Evolutionary conservation across 768 basidiomycete species (phyloP).

Genomic region (Naganishia vaughanmartiniae): DNA sequence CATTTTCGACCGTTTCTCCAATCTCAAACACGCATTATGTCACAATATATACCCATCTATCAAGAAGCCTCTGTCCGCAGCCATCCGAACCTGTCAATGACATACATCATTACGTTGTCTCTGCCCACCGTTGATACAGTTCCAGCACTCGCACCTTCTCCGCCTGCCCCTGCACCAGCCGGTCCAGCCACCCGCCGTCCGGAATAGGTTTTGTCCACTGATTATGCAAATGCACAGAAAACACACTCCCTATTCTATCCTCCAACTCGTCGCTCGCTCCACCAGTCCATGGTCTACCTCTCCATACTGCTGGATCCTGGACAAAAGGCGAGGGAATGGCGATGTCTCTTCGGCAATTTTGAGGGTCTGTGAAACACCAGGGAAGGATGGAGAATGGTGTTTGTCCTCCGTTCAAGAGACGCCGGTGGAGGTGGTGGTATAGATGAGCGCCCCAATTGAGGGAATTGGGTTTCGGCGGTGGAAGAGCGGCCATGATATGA

Average conservation of each 20-base stretch:
- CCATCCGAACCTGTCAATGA: too few relatives aligned
- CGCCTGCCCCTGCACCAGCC: conserved; percentile 58
- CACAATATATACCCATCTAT: not conserved
- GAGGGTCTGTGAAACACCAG: conserved; percentile 89
- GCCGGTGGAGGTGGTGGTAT: conserved; percentile 86
- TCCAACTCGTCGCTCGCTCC: conserved; percentile 58
- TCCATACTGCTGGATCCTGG: conserved; percentile 62
- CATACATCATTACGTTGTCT: not conserved
- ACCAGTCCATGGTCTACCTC: conserved; percentile 61
- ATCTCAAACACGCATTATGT: not conserved
- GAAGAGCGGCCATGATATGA: conserved; percentile 75
- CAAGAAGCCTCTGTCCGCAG: not conserved
- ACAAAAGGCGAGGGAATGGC: conserved; percentile 87
- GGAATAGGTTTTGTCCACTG: conserved; percentile 92
- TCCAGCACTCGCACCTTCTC: conserved; percentile 41
- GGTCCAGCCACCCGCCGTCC: conserved; percentile 76
- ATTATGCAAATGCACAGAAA: conserved; percentile 89
- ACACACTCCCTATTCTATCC: conserved; percentile 62
- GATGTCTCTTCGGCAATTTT: conserved; percentile 87
- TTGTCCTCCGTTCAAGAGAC: conserved; percentile 68
- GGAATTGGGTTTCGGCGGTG: conserved; percentile 69
- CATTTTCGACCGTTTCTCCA: too few relatives aligned
- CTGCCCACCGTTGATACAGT: conserved; percentile 30
- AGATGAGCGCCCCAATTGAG: conserved; percentile 93
- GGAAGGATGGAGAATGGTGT: conserved; percentile 89